A percentile compares a stretch with the other conserved stretches of the same genome.
Conservation (phyloP, 1,139 yeast genomes). For the Meyerozyma athensensis region DNA sequence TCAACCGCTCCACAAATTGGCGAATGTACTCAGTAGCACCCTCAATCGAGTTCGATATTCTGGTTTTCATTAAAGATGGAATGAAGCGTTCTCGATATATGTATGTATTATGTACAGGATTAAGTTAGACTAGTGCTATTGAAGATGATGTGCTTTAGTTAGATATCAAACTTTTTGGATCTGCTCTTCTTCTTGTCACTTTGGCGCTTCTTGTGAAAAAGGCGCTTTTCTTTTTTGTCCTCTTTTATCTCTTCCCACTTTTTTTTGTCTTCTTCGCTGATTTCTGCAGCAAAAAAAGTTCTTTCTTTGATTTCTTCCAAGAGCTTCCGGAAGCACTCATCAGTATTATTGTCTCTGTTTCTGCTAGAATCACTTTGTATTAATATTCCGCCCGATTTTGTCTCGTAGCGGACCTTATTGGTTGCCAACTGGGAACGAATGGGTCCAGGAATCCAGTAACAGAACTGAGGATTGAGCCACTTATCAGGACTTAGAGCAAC, state of each 20-base stretch:
- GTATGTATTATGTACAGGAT: neutral
- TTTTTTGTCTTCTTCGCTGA: constrained; percentile 40
- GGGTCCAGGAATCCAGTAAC: constrained; percentile 60
- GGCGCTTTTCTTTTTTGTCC: constrained; percentile 44
- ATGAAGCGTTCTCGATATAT: neutral
- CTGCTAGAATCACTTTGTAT: constrained; percentile 61
- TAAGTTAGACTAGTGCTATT: too few species aligned
- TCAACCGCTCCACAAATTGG: constrained; percentile 8
- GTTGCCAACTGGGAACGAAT: constrained; percentile 40
- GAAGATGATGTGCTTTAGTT: constrained; percentile 2
- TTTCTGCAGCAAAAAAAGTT: constrained; percentile 48
- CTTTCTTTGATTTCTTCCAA: constrained; percentile 45
- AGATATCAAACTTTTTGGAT: constrained; percentile 31
- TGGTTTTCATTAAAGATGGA: constrained; percentile 3
- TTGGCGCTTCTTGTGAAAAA: constrained; percentile 46
- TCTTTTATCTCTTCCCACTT: constrained; percentile 54
- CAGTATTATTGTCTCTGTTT: constrained; percentile 53
- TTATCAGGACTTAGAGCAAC: constrained; percentile 43
- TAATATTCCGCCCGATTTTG: constrained; percentile 52
- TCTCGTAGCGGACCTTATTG: constrained; percentile 48
- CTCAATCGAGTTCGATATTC: constrained; percentile 7
- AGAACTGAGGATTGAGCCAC: constrained; percentile 43
- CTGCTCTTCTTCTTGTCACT: constrained; percentile 55
- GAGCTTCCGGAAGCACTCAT: constrained; percentile 58
- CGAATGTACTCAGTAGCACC: constrained; percentile 4